Conservation (phyloP, 805 yeast genomes). For the Saccharomycopsis sp. region DNA sequence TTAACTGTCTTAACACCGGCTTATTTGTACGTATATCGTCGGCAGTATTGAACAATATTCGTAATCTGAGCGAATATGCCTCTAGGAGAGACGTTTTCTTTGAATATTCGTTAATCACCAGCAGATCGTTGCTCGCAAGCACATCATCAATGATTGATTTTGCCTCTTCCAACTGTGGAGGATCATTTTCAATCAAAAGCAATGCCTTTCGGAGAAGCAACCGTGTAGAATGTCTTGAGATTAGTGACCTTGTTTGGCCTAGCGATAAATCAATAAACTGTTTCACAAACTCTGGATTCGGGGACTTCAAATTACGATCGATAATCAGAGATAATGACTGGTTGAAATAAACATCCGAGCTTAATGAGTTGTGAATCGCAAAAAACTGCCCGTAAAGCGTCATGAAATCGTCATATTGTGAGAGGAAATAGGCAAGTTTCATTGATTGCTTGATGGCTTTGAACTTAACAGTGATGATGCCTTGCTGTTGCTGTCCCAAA, state of each 20-base stretch:
- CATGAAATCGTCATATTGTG: conserved; percentile 26
- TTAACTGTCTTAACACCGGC: not conserved
- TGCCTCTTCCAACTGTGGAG: conserved; percentile 27
- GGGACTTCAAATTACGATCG: conserved; percentile 29
- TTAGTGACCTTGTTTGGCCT: conserved; percentile 23
- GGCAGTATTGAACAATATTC: conserved; percentile 26
- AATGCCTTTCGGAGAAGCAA: conserved; percentile 41
- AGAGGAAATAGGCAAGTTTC: conserved; percentile 30
- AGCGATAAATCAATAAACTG: conserved; percentile 31
- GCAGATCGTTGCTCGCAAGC: conserved; percentile 31
- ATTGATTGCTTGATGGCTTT: conserved; percentile 37
- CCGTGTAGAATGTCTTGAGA: conserved; percentile 42
- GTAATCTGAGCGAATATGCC: conserved; percentile 60
- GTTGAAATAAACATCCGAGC: conserved; percentile 32
- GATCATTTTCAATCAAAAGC: conserved; percentile 23
- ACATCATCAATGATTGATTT: conserved; percentile 31
- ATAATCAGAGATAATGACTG: conserved; percentile 35
- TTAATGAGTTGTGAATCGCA: conserved; percentile 27
- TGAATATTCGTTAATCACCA: conserved; percentile 37
- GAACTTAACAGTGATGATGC: conserved; percentile 30
- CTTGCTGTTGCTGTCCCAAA: not conserved
- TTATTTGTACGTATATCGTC: not conserved
- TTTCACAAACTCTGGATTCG: conserved; percentile 29
- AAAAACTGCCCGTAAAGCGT: conserved; percentile 26
- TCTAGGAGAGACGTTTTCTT: conserved; percentile 49